A percentile compares a stretch with the other conserved stretches of the same genome.
phyloP scores from a whole-genome alignment of 2,329 filamentous ascomycete species.

The Monilinia polystroma region DNA sequence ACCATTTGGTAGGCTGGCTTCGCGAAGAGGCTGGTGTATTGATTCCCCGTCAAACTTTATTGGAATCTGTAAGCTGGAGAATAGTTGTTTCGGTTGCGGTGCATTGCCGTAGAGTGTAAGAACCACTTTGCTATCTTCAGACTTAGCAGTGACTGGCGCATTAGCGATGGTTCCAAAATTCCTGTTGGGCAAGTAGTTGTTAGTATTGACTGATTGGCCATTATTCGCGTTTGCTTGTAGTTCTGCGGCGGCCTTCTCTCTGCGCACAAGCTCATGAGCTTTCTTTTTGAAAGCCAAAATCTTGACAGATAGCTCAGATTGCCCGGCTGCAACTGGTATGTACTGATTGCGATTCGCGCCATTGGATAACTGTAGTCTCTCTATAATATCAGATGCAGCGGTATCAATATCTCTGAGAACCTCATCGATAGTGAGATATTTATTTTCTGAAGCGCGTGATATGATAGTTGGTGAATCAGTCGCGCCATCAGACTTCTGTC shows the following conservation, averaged over 20 bases:
- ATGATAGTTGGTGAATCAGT: slow-evolving; percentile 46
- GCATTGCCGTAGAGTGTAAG: slow-evolving; percentile 77
- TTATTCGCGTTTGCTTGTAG: slow-evolving; percentile 40
- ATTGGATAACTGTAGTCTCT: slow-evolving; percentile 47
- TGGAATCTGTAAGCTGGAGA: slow-evolving; percentile 74
- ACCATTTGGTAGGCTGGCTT: slow-evolving; percentile 70
- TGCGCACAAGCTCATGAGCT: slow-evolving; percentile 60
- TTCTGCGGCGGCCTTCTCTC: slow-evolving; percentile 56
- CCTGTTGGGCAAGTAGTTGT: slow-evolving; percentile 27
- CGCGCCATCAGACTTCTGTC: slow-evolving; percentile 55
- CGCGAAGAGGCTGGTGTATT: slow-evolving; percentile 52
- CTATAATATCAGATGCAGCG: slow-evolving; percentile 50
- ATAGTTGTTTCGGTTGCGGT: slow-evolving; percentile 72
- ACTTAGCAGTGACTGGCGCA: slow-evolving; percentile 40
- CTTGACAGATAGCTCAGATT: slow-evolving; percentile 35
- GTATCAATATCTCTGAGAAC: slow-evolving; percentile 58
- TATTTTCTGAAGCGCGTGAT: slow-evolving; percentile 42
- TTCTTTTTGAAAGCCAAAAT: slow-evolving; percentile 55
- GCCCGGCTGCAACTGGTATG: slow-evolving; percentile 27
- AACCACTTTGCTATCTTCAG: slow-evolving; percentile 56
- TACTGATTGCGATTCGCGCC: slow-evolving; percentile 33
- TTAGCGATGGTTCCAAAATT: slow-evolving; percentile 27
- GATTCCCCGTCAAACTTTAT: slow-evolving; percentile 41
- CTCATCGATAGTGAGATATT: slow-evolving; percentile 63
- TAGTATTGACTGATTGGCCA: slow-evolving; percentile 23